These are phyloP conservation scores for Chlorella ohadii DNA, from an alignment of 139 green algal species.

Conservation along the genomic window DNA sequence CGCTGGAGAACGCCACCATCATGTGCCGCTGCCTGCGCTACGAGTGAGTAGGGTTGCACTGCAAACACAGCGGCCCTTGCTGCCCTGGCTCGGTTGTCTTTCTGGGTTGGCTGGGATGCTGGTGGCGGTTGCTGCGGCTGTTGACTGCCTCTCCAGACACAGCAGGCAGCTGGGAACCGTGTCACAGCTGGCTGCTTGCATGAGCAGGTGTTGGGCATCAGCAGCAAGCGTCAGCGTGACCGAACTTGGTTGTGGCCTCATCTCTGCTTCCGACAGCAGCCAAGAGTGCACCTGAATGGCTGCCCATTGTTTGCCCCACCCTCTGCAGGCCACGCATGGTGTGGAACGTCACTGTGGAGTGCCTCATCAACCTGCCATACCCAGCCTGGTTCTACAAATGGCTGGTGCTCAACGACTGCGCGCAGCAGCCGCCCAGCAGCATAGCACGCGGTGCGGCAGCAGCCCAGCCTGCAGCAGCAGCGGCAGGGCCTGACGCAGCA, in stretches of 20 bases:
- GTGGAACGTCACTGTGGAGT: neutral
- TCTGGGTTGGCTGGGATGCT: neutral
- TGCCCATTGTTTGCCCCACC: too few species aligned
- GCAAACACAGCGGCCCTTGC: too few species aligned
- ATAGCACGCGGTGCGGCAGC: neutral
- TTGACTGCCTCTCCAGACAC: too few species aligned
- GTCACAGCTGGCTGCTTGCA: too few species aligned
- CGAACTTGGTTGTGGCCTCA: too few species aligned
- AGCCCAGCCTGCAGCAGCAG: neutral
- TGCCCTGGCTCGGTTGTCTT: too few species aligned
- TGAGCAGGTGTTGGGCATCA: too few species aligned
- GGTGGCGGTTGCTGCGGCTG: neutral
- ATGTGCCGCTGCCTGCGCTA: neutral
- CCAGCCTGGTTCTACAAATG: slow-evolving; percentile 15
- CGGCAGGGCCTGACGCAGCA: neutral
- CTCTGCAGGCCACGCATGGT: neutral
- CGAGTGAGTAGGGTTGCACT: neutral
- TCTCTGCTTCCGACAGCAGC: too few species aligned
- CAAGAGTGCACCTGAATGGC: too few species aligned
- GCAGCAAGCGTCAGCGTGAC: too few species aligned
- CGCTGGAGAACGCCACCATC: neutral
- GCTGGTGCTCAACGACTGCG: neutral
- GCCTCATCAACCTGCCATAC: slow-evolving; percentile 11
- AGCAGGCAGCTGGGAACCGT: too few species aligned
- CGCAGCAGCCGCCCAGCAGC: too few species aligned